A percentile compares a stretch with the other conserved stretches of the same genome.
Evolutionary conservation across 2,329 filamentous ascomycete species (phyloP).

Genomic region (Aspergillus sp.): DNA sequence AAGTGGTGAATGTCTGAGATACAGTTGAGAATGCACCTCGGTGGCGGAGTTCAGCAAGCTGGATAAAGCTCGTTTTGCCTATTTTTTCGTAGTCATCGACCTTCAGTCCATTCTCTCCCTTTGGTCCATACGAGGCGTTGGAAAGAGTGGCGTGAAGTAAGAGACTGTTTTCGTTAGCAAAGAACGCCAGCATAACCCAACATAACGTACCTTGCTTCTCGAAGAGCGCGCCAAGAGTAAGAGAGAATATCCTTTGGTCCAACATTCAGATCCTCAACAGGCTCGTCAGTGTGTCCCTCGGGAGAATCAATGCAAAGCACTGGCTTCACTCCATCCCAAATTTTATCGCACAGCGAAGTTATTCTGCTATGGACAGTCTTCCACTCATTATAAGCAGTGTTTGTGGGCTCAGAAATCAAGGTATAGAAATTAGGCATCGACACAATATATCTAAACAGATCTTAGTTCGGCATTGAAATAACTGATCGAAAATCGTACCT

Average conservation of each 20-base stretch:
- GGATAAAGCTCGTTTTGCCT: constrained; percentile 71
- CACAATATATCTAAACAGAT: constrained; percentile 42
- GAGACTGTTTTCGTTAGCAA: constrained; percentile 51
- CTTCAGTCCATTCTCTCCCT: constrained; percentile 43
- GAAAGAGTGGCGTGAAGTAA: constrained; percentile 61
- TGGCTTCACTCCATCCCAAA: constrained; percentile 72
- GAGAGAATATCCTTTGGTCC: constrained; percentile 84
- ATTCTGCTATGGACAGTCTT: constrained; percentile 43
- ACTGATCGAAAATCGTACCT: constrained; percentile 38
- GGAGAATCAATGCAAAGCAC: constrained; percentile 92
- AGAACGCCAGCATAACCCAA: constrained; percentile 1
- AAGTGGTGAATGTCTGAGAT: constrained; percentile 76
- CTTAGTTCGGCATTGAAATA: neutral
- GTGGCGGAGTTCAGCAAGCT: constrained; percentile 79
- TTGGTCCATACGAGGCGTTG: constrained; percentile 48
- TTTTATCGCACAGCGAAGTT: constrained; percentile 56
- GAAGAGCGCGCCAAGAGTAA: constrained; percentile 91
- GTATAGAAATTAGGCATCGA: constrained; percentile 37
- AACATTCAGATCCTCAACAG: constrained; percentile 65
- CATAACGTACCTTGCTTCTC: constrained; percentile 72
- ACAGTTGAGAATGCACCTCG: constrained; percentile 92
- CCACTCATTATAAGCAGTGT: constrained; percentile 21
- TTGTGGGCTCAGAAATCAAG: constrained; percentile 21
- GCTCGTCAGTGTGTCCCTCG: constrained; percentile 65
- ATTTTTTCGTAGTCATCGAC: constrained; percentile 58